phyloP scores from a whole-genome alignment of 1,284 basidiomycete genomes.

The Marasmius oreades region DNA sequence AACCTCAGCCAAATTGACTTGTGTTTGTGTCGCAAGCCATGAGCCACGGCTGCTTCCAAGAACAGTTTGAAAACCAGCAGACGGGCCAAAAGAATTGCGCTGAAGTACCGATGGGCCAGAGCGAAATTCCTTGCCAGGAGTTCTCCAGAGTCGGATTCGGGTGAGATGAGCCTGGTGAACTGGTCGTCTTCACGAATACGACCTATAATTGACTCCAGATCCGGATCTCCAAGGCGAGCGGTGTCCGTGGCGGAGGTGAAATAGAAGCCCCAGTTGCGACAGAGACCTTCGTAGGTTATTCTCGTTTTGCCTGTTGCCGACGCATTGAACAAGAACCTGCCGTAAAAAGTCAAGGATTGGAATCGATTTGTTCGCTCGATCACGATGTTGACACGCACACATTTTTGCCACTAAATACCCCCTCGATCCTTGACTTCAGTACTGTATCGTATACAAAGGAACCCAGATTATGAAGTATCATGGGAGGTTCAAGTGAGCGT shows the following conservation, averaged over 20 bases:
- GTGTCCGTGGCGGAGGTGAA: background rate
- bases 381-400: too few relatives aligned
- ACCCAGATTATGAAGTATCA: too few relatives aligned
- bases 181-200: background rate
- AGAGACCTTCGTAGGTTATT: background rate
- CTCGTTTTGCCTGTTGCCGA: background rate
- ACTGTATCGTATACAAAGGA: too few relatives aligned
- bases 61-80: conserved; percentile 5
- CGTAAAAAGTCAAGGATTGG: too few relatives aligned
- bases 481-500: too few relatives aligned
- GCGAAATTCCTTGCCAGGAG: background rate
- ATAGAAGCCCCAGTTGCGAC: background rate
- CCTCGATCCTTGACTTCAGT: too few relatives aligned
- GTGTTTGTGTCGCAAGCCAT: background rate
- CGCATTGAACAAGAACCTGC: background rate
- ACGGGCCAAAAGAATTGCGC: background rate
- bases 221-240: background rate
- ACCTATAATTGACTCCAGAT: background rate
- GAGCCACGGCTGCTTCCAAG: background rate
- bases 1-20: background rate
- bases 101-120: background rate
- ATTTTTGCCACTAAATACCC: too few relatives aligned
- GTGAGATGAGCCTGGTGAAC: background rate
- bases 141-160: background rate
- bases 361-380: too few relatives aligned